A percentile compares a stretch with the other conserved stretches of the same genome.
Conservation (phyloP, 495 filamentous ascomycete species). For the Umbilicaria muhlenbergii region DNA sequence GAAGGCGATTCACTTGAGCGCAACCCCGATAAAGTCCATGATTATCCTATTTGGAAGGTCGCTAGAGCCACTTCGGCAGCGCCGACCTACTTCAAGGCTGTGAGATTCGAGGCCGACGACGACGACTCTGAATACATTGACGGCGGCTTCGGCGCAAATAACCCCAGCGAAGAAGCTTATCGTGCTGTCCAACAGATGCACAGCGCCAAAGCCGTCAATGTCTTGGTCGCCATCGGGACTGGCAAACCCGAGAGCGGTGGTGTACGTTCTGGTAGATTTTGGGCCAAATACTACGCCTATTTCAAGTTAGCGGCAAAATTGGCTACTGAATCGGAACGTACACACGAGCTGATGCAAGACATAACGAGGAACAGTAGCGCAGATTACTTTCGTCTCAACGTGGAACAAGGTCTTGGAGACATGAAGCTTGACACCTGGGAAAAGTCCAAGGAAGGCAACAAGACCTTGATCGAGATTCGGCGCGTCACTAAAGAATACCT, state of each 20-base stretch:
- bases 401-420: slow-evolving; percentile 5
- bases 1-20: slow-evolving; percentile 13
- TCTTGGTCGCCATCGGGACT: slow-evolving; percentile 17
- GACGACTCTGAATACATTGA: slow-evolving; percentile 10
- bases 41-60: slow-evolving; percentile 30
- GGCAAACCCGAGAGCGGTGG: slow-evolving; percentile 2
- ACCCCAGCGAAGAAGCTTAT: slow-evolving; percentile 13
- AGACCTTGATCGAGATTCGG: neutral
- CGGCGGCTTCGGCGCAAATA: slow-evolving; percentile 17
- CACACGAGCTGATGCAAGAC: neutral
- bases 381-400: slow-evolving; percentile 6
- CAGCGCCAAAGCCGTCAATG: neutral
- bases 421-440: slow-evolving; percentile 9
- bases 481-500: slow-evolving; percentile 2
- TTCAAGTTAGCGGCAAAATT: slow-evolving; percentile 1
- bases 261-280: neutral
- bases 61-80: slow-evolving; percentile 36
- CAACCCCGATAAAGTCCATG: slow-evolving; percentile 6
- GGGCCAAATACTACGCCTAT: neutral
- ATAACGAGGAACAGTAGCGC: neutral
- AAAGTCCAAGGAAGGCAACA: neutral
- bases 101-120: slow-evolving; percentile 9
- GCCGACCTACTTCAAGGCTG: slow-evolving; percentile 31
- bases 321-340: slow-evolving; percentile 5
- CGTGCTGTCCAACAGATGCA: slow-evolving; percentile 5